Evolutionary conservation across 2,329 filamentous ascomycete species (phyloP).

Genomic region (Calonectria hongkongensis): DNA sequence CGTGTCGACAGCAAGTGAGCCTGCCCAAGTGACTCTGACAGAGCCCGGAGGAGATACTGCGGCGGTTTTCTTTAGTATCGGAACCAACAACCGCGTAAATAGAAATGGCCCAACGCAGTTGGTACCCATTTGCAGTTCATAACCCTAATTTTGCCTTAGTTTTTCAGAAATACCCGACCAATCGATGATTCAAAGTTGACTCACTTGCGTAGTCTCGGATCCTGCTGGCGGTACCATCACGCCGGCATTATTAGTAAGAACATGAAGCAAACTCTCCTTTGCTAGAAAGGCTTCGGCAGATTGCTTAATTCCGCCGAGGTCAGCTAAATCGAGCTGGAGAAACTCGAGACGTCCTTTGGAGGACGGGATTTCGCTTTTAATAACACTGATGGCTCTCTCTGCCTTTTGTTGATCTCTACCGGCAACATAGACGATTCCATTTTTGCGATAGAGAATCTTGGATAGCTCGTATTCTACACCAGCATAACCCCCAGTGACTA

Average conservation of each 20-base stretch:
- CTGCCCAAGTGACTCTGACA: conserved; percentile 5
- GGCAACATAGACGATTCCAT: conserved; percentile 72
- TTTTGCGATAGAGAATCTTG: conserved; percentile 70
- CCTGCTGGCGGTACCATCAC: not conserved
- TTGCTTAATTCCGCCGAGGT: not conserved
- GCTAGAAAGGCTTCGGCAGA: not conserved
- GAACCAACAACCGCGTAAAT: not conserved
- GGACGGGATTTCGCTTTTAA: not conserved
- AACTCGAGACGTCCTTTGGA: not conserved
- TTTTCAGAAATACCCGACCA: not conserved
- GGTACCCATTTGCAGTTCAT: not conserved
- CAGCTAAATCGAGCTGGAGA: not conserved
- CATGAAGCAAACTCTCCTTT: not conserved
- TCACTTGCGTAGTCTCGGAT: not conserved
- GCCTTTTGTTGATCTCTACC: conserved; percentile 65
- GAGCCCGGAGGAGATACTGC: not conserved
- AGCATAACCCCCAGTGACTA: conserved; percentile 65
- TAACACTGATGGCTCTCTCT: conserved; percentile 60
- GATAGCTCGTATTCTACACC: conserved; percentile 70
- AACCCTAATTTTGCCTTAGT: not conserved
- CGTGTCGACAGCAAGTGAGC: not conserved
- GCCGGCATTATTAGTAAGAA: not conserved
- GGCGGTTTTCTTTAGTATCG: not conserved
- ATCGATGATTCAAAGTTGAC: not conserved
- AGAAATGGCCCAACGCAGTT: conserved; percentile 6